Base-by-base conservation (phyloP, 805 yeast genomes). In the Pichia rugopelliculosa region DNA sequence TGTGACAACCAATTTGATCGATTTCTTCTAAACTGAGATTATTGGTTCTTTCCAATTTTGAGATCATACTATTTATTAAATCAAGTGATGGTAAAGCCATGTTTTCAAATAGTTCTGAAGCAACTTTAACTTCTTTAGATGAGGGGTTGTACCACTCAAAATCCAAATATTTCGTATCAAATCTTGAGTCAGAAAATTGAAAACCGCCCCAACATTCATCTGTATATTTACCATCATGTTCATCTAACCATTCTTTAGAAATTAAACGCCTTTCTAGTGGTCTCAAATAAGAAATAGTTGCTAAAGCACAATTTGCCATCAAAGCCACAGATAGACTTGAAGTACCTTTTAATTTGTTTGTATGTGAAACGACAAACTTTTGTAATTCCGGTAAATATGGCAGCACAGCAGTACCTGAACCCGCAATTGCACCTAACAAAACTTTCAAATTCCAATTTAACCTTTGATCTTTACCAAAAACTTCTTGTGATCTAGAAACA, bases 61-160 rank as follows among this genome's bases (percentile, higher is more conserved):
- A 55, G 23, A 79, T 67, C 13, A 78, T 65, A 2, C 69, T 74
- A 54, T 86, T 91, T 15, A 85, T 68, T 22, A 72, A 69, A 0
- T 63, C 58, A 22, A 79, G 63, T 2, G 79, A 65, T 38, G 63
- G 68, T 0, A 70, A 61, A 0, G 77, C 68, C 41, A 83, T 73
- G 1, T 58, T 60, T 20, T 73, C 75, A 54, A 82, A 85, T 11
- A 80, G 64, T 3, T 75, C 73, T 5, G 81, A 72, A 0, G 95
- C 90, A 57, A 77, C 75, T 0, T 68, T 67, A 2, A 87, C 67
- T 41, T 83, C 89, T 2, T 56, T 64, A 2, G 63, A 64, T 1
- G 71, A 59, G 0, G 98, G 97, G 1, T 73, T 61, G 56, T 82
- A 87, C 99, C 99, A 91, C 1, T 72, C 67, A 53, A 88, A 80